phyloP scores from a whole-genome alignment of 805 yeast species.

The Candida alai region DNA sequence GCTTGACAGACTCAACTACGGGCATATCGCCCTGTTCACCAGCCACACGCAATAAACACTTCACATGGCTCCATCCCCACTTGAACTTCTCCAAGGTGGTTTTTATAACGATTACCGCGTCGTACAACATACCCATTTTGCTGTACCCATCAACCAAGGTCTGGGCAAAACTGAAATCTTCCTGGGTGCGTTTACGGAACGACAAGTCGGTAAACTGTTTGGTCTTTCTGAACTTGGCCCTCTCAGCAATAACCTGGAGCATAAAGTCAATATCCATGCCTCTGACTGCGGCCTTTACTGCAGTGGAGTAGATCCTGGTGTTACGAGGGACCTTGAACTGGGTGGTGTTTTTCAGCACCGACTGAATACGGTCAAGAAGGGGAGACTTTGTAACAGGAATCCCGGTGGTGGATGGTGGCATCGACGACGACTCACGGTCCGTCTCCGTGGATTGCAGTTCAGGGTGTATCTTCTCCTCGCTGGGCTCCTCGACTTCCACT shows the following conservation, averaged over 20 bases:
- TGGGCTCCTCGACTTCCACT: constrained; percentile 12
- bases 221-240: constrained; percentile 69
- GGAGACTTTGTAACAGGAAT: constrained; percentile 11
- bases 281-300: constrained; percentile 62
- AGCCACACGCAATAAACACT: constrained; percentile 26
- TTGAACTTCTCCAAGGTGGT: constrained; percentile 65
- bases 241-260: constrained; percentile 66
- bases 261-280: constrained; percentile 57
- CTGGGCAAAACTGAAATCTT: constrained; percentile 69
- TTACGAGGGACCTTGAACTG: constrained; percentile 25
- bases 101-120: constrained; percentile 65
- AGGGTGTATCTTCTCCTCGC: constrained; percentile 1
- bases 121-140: constrained; percentile 51
- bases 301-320: constrained; percentile 53
- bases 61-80: constrained; percentile 54
- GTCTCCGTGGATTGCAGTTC: not conserved
- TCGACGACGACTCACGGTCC: not conserved
- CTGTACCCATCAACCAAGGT: constrained; percentile 62
- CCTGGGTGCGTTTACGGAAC: constrained; percentile 32
- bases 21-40: constrained; percentile 28
- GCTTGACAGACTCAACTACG: constrained; percentile 27
- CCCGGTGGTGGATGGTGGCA: constrained; percentile 1
- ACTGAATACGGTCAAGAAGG: constrained; percentile 3
- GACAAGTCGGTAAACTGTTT: constrained; percentile 41
- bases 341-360: too few relatives aligned